Percentiles rank a stretch among this genome's conserved stretches.
Evolutionary conservation across 164 flowering plant genomes (phyloP).

Genomic region (Annona cherimola): DNA sequence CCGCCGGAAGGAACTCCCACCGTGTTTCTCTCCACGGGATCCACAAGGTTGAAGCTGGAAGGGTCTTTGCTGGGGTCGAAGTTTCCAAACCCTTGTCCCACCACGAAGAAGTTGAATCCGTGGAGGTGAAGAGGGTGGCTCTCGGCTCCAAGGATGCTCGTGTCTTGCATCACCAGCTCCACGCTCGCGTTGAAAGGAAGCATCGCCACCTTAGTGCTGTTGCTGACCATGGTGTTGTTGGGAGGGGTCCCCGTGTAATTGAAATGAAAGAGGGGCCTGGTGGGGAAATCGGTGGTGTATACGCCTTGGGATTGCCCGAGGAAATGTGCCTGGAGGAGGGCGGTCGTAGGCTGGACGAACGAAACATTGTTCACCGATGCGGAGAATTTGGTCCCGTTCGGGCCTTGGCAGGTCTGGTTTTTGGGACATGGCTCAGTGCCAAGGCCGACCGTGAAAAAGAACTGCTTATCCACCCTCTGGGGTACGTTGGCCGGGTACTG

Average conservation of each 20-base stretch:
- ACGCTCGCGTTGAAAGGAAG: slow-evolving; percentile 53
- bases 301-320: slow-evolving; percentile 41
- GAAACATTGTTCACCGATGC: slow-evolving; percentile 61
- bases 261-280: slow-evolving; percentile 28
- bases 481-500: slow-evolving; percentile 61
- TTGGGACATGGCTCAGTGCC: slow-evolving; percentile 42
- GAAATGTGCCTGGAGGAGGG: slow-evolving; percentile 57
- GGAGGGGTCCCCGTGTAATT: slow-evolving; percentile 70
- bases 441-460: slow-evolving; percentile 65
- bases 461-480: slow-evolving; percentile 30
- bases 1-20: slow-evolving; percentile 56
- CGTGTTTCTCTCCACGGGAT: slow-evolving; percentile 61
- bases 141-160: slow-evolving; percentile 60
- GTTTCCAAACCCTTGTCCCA: slow-evolving; percentile 66
- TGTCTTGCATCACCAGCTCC: slow-evolving; percentile 63
- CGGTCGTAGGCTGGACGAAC: slow-evolving; percentile 40
- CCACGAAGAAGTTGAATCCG: slow-evolving; percentile 67
- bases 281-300: slow-evolving; percentile 49
- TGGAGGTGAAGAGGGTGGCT: slow-evolving; percentile 75
- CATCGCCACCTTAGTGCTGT: slow-evolving; percentile 41
- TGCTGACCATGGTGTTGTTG: slow-evolving; percentile 36
- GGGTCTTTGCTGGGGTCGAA: slow-evolving; percentile 46
- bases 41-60: slow-evolving; percentile 43
- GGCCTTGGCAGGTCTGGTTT: slow-evolving; percentile 63
- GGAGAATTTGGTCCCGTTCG: slow-evolving; percentile 42